Evolutionary conservation across 176 grass and related monocot genomes (phyloP).

Genomic region (Hordeum vulgare): DNA sequence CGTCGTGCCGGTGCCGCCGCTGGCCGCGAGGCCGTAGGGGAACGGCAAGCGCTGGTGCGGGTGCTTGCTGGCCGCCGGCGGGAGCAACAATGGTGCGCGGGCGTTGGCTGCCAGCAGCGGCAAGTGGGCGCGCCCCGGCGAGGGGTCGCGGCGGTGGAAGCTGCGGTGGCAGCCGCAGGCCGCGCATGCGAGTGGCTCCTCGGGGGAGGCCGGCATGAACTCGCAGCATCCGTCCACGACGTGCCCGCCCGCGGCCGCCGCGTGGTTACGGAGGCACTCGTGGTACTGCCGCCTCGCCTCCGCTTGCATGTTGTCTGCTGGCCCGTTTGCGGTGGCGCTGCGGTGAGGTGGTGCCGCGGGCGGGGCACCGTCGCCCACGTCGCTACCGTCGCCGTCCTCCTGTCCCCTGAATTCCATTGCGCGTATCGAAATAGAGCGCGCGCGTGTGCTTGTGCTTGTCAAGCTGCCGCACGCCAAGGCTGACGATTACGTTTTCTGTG

Average conservation of each 20-base stretch:
- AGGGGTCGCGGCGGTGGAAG: slow-evolving; percentile 64
- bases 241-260: slow-evolving; percentile 49
- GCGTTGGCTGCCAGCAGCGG: slow-evolving; percentile 19
- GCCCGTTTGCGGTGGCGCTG: background rate
- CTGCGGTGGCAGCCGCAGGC: slow-evolving; percentile 84
- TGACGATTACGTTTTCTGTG: background rate
- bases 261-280: slow-evolving; percentile 59
- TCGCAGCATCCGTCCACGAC: slow-evolving; percentile 56
- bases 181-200: slow-evolving; percentile 41
- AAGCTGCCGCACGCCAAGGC: background rate
- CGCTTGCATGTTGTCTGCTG: background rate
- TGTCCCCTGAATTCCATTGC: slow-evolving; percentile 33
- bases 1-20: slow-evolving; percentile 25
- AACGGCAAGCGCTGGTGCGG: slow-evolving; percentile 1
- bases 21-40: background rate
- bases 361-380: slow-evolving; percentile 19
- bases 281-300: slow-evolving; percentile 16
- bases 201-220: slow-evolving; percentile 49
- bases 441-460: background rate
- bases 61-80: background rate
- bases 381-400: slow-evolving; percentile 12
- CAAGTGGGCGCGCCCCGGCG: slow-evolving; percentile 25
- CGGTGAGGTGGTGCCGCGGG: background rate
- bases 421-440: background rate
- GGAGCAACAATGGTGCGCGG: slow-evolving; percentile 20